Evolutionary conservation across 768 basidiomycete species (phyloP), one percentile per base, ranked within the genome.

Genomic region (Termitomyces sp.): DNA sequence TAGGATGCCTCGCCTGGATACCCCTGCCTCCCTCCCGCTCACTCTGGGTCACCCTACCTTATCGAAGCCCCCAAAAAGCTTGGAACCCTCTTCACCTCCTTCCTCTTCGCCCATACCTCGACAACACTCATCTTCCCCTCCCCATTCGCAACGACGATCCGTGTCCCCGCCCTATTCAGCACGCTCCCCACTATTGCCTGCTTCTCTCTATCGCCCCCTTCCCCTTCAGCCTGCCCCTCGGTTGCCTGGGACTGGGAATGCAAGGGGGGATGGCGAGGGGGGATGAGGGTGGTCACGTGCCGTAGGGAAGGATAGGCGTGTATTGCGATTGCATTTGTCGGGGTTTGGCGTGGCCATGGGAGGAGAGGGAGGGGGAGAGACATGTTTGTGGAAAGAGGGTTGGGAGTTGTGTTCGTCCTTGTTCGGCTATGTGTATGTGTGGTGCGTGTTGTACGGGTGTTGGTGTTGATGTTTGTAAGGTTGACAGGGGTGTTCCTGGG

Each of bases 161-260:
- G 74, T 52, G 70, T 82, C 66, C 68, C 87, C 71, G 68, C 82
- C 66, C 62, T 80, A 75, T 72, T 83, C 69, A 77, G 61, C 3
- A 88, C 73, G 57, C 83, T 81, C 44, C 82, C 82, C 16, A 79
- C 78, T 36, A 91, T 75, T n/a, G 84, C 79, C 40, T 83, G 57
- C 14, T 61, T 60, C 8, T 68, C 67, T 56, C 72, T 91, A 63
- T 94, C 90, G 5, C 36, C 36, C 5, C 22, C 51, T n/a, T 40
- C 51, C 36, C 11, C 36, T 10, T 18, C 36, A 3, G 6, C 36
- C 36, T n/a, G 22, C 3, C 11, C 24, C 8, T 18, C 50, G 14
- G 35, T 9, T 51, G 50, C n/a, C 16, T 52, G 51, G 26, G 26
- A 30, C 24, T 52, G 51, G 18, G 51, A 26, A 11, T 52, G 51